Conservation (phyloP, 2,329 filamentous ascomycete species). For the Pyrenophora seminiperda region DNA sequence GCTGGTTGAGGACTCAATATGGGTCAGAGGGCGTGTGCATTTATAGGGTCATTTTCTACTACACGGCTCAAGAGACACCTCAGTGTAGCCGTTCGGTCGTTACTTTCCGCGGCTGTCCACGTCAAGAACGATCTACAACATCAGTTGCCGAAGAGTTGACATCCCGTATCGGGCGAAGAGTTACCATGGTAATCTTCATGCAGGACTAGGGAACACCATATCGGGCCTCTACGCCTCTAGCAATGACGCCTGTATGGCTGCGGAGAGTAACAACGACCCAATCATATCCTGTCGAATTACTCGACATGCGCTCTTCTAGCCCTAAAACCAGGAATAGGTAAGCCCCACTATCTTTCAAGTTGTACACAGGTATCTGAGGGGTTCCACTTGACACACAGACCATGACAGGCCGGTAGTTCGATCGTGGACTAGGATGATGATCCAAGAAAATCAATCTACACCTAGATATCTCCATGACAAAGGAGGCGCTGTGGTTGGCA, state of each 20-base stretch:
- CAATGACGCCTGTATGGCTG: background rate
- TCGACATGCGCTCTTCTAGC: background rate
- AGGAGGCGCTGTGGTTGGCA: background rate
- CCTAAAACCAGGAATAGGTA: background rate
- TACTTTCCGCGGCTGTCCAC: background rate
- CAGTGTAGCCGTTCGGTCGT: background rate
- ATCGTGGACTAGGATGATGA: background rate
- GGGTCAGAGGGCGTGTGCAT: background rate
- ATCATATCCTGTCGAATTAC: background rate
- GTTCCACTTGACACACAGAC: background rate
- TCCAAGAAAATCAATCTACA: background rate
- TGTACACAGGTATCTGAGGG: background rate
- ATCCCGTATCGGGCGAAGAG: background rate
- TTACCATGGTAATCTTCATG: slow-evolving; percentile 1
- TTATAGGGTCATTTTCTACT: background rate
- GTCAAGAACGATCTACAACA: slow-evolving; percentile 5
- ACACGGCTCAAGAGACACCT: background rate
- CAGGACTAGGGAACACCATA: background rate
- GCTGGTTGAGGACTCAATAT: background rate
- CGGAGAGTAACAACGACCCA: background rate
- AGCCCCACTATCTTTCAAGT: background rate
- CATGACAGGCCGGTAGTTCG: background rate
- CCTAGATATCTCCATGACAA: slow-evolving; percentile 1
- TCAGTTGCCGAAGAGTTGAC: background rate
- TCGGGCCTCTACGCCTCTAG: background rate